Evolutionary conservation across 2,329 filamentous ascomycete genomes (phyloP).

Genomic region (Trichoderma atrobrunneum): DNA sequence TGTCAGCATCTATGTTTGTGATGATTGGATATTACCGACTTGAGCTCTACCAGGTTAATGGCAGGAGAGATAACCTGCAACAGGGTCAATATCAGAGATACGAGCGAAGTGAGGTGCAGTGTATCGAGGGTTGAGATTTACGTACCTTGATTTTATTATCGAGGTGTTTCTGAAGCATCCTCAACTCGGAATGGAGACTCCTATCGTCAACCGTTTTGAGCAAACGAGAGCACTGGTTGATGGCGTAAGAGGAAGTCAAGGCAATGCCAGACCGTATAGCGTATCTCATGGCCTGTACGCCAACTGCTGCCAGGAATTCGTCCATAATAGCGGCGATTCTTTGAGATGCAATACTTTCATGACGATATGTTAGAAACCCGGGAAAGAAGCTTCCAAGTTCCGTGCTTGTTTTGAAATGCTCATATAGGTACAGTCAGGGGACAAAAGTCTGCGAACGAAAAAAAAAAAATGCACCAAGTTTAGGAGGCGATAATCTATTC

Average conservation of each 20-base stretch:
- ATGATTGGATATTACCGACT: constrained; percentile 47
- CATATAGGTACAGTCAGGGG: too few relatives aligned
- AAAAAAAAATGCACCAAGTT: too few relatives aligned
- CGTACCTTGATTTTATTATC: constrained; percentile 78
- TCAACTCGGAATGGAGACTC: constrained; percentile 65
- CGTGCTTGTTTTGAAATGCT: not conserved
- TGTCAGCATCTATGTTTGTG: not conserved
- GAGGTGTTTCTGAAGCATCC: constrained; percentile 67
- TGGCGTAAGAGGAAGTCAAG: constrained; percentile 80
- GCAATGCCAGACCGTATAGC: constrained; percentile 84
- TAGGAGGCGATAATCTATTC: too few relatives aligned
- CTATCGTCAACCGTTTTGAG: constrained; percentile 74
- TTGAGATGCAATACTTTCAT: not conserved
- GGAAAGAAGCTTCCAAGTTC: not conserved
- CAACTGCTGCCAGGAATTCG: constrained; percentile 52
- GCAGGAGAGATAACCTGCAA: constrained; percentile 80
- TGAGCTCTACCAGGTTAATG: constrained; percentile 89
- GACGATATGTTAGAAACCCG: not conserved
- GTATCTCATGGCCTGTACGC: constrained; percentile 81
- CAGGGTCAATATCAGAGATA: not conserved
- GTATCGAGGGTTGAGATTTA: not conserved
- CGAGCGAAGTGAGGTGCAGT: not conserved
- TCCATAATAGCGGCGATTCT: constrained; percentile 71
- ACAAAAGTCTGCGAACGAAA: too few relatives aligned
- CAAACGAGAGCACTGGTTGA: constrained; percentile 75